These are phyloP conservation scores for Vaccinium corymbosum DNA, from an alignment of 148 eudicot genomes.

Conservation along the genomic window DNA sequence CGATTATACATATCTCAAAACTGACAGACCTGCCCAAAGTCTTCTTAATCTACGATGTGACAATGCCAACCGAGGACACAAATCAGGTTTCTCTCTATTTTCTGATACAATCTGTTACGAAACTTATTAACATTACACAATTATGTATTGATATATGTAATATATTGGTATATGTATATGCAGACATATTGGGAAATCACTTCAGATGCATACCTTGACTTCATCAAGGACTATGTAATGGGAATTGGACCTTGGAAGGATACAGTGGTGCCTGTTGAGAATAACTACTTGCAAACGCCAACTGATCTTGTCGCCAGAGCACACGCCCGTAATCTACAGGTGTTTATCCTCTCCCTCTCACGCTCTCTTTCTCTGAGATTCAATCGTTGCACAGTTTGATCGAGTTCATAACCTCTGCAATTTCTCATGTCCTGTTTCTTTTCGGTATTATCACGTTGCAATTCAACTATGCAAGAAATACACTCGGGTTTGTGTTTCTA, in stretches of 20 bases:
- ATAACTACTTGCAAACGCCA: constrained; percentile 63
- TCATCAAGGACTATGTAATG: constrained; percentile 66
- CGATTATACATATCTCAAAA: constrained; percentile 70
- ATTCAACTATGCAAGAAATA: background rate
- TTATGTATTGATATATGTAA: no score
- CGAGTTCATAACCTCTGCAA: background rate
- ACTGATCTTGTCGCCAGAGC: constrained; percentile 94
- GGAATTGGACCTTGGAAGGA: constrained; percentile 99
- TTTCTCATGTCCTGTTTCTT: background rate
- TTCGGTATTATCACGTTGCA: background rate
- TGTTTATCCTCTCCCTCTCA: constrained; percentile 17
- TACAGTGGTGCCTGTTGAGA: constrained; percentile 57
- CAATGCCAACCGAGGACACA: constrained; percentile 74
- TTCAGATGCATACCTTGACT: constrained; percentile 76
- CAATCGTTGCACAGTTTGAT: background rate
- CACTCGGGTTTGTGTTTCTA: no score
- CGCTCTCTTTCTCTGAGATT: background rate
- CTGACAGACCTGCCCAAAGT: constrained; percentile 78
- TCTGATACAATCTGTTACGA: background rate
- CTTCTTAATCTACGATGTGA: constrained; percentile 68
- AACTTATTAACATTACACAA: background rate
- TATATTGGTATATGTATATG: background rate
- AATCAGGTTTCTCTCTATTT: constrained; percentile 60
- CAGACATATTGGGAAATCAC: constrained; percentile 91
- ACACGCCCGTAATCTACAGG: constrained; percentile 82